These are phyloP conservation scores for Saposhnikovia divaricata DNA, from an alignment of 129 eudicot species.

Conservation along the genomic window DNA sequence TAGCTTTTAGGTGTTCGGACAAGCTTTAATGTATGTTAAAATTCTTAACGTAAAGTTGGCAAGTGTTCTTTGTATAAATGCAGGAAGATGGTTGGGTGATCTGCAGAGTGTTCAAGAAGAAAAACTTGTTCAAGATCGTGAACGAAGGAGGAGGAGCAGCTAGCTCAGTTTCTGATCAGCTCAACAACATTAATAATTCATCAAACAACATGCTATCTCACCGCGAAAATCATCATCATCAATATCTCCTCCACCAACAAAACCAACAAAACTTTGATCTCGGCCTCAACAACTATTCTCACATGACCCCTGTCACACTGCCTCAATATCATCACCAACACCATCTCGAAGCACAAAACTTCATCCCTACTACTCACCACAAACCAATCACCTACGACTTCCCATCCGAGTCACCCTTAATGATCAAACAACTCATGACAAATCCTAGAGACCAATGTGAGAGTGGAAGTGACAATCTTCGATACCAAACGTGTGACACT, in stretches of 20 bases:
- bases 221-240: conserved; percentile 32
- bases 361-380: conserved; percentile 19
- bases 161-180: conserved; percentile 36
- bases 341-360: conserved; percentile 27
- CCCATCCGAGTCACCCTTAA: conserved; percentile 21
- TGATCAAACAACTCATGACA: conserved; percentile 56
- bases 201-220: conserved; percentile 20
- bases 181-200: conserved; percentile 17
- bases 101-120: conserved; percentile 81
- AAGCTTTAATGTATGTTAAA: too few species aligned
- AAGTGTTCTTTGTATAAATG: neutral
- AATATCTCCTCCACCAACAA: conserved; percentile 45
- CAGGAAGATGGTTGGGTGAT: conserved; percentile 97
- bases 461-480: conserved; percentile 36
- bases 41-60: neutral
- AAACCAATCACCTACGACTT: neutral
- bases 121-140: conserved; percentile 71
- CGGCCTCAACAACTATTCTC: conserved; percentile 48
- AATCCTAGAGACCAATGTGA: conserved; percentile 45
- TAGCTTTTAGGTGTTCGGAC: too few species aligned
- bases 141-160: conserved; percentile 27
- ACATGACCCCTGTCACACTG: conserved; percentile 22
- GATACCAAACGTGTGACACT: conserved; percentile 40
- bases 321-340: conserved; percentile 27
- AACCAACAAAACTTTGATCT: conserved; percentile 35